These are phyloP conservation scores for Beauveria sp. DNA, from an alignment of 2,329 filamentous ascomycete genomes.

Conservation along the genomic window DNA sequence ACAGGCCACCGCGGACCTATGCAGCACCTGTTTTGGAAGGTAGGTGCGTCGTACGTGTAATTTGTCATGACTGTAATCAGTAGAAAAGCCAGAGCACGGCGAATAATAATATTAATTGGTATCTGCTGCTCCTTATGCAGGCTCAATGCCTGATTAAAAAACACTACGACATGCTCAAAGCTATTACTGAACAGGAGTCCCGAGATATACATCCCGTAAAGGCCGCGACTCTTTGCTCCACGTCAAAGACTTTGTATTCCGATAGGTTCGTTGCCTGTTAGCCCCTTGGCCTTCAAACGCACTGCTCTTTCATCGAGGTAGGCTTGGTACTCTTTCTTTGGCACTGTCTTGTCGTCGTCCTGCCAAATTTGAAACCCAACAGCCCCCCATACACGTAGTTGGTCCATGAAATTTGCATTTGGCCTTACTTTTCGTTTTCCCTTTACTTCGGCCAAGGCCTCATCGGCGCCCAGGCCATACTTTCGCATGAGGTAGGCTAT, in stretches of 20 bases:
- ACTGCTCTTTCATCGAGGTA: neutral
- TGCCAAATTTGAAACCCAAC: conserved; percentile 23
- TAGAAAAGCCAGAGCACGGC: too few relatives aligned
- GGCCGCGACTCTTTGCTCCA: neutral
- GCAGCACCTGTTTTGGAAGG: too few relatives aligned
- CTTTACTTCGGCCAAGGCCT: conserved; percentile 16
- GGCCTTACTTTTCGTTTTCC: conserved; percentile 19
- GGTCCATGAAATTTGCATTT: conserved; percentile 23
- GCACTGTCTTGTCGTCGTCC: conserved; percentile 17
- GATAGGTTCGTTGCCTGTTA: neutral
- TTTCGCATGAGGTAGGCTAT: conserved; percentile 27
- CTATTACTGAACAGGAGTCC: too few relatives aligned
- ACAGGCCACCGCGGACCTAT: too few relatives aligned
- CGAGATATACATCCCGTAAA: too few relatives aligned
- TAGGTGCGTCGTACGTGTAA: too few relatives aligned
- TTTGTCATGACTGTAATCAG: too few relatives aligned
- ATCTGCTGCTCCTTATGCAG: too few relatives aligned
- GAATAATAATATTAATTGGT: too few relatives aligned
- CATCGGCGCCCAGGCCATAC: conserved; percentile 13
- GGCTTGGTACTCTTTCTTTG: conserved; percentile 16
- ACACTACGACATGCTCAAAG: too few relatives aligned
- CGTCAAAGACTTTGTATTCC: neutral
- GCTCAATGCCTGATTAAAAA: too few relatives aligned
- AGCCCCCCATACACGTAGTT: conserved; percentile 25
- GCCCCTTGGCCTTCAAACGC: neutral